These are phyloP conservation scores for Pseudogymnoascus sp. DNA, from an alignment of 2,329 filamentous ascomycete genomes.

Conservation along the genomic window DNA sequence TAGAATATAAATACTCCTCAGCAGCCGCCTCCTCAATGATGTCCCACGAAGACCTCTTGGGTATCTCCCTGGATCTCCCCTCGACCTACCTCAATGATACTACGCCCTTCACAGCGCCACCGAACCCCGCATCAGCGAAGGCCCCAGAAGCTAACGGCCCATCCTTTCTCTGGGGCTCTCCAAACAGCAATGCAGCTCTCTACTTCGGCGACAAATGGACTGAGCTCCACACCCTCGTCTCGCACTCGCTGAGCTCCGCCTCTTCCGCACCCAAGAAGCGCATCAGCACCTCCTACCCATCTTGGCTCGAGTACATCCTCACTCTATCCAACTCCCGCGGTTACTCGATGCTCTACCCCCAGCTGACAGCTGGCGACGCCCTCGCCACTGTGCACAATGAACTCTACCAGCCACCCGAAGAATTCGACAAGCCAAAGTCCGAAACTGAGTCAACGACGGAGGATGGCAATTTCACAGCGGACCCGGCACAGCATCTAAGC, in stretches of 20 bases:
- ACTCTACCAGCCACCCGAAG: slow-evolving; percentile 66
- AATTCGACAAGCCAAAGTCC: slow-evolving; percentile 37
- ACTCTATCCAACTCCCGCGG: slow-evolving; percentile 70
- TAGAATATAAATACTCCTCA: slow-evolving; percentile 71
- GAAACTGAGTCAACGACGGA: slow-evolving; percentile 1
- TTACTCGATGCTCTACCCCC: slow-evolving; percentile 76
- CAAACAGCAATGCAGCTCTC: slow-evolving; percentile 73
- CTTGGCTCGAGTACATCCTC: slow-evolving; percentile 73
- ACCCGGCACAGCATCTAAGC: slow-evolving; percentile 23
- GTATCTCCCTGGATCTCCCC: slow-evolving; percentile 74
- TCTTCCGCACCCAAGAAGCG: slow-evolving; percentile 45
- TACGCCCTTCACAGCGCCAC: slow-evolving; percentile 45
- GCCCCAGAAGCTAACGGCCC: slow-evolving; percentile 31
- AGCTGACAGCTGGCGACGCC: slow-evolving; percentile 36
- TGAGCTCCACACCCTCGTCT: slow-evolving; percentile 75
- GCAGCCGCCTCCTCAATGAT: slow-evolving; percentile 34
- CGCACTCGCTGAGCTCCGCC: slow-evolving; percentile 30
- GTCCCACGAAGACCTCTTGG: slow-evolving; percentile 56
- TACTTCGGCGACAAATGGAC: slow-evolving; percentile 82
- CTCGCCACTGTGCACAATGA: slow-evolving; percentile 75
- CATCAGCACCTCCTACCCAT: slow-evolving; percentile 62
- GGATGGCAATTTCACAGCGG: slow-evolving; percentile 22
- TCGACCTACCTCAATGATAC: slow-evolving; percentile 55
- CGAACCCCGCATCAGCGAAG: slow-evolving; percentile 20
- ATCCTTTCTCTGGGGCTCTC: slow-evolving; percentile 74